A percentile compares a stretch with the other conserved stretches of the same genome.
Conservation (phyloP, 805 yeast genomes). For the Pichia kluyveri region DNA sequence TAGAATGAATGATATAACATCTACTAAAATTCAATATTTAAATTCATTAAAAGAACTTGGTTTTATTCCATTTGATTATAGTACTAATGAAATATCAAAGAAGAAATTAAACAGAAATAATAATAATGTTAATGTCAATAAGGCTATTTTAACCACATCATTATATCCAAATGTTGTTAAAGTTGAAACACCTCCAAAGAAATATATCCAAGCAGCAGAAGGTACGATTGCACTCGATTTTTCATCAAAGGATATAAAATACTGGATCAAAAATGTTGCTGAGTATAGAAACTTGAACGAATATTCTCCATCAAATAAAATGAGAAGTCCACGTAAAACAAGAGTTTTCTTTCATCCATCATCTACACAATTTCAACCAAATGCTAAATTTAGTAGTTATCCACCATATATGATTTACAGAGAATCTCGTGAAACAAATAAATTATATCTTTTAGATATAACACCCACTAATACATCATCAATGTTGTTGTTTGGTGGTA, state of each 20-base stretch:
- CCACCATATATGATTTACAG: slow-evolving; percentile 52
- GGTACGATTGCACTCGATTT: slow-evolving; percentile 87
- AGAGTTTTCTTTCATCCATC: slow-evolving; percentile 86
- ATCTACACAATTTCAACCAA: slow-evolving; percentile 51
- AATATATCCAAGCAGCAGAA: slow-evolving; percentile 53
- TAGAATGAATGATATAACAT: slow-evolving; percentile 59
- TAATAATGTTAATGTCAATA: slow-evolving; percentile 40
- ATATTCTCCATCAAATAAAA: slow-evolving; percentile 12
- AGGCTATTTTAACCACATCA: slow-evolving; percentile 70
- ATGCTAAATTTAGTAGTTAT: slow-evolving; percentile 18
- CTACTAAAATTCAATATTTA: slow-evolving; percentile 62
- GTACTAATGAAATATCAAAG: slow-evolving; percentile 6
- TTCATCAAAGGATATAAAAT: slow-evolving; percentile 63
- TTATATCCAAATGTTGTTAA: slow-evolving; percentile 77
- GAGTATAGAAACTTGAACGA: slow-evolving; percentile 23
- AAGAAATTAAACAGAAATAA: slow-evolving; percentile 40
- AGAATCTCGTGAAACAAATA: slow-evolving; percentile 50
- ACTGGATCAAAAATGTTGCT: slow-evolving; percentile 62
- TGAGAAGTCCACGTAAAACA: slow-evolving; percentile 39
- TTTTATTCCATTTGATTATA: slow-evolving; percentile 51
- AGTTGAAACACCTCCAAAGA: slow-evolving; percentile 75
- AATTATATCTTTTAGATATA: slow-evolving; percentile 60
- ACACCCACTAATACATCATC: slow-evolving; percentile 75
- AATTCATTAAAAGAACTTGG: slow-evolving; percentile 72
- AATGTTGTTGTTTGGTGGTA: slow-evolving; percentile 75